These are phyloP conservation scores for Ustilago vetiveriae DNA, from an alignment of 1,284 basidiomycete species.

Conservation along the genomic window DNA sequence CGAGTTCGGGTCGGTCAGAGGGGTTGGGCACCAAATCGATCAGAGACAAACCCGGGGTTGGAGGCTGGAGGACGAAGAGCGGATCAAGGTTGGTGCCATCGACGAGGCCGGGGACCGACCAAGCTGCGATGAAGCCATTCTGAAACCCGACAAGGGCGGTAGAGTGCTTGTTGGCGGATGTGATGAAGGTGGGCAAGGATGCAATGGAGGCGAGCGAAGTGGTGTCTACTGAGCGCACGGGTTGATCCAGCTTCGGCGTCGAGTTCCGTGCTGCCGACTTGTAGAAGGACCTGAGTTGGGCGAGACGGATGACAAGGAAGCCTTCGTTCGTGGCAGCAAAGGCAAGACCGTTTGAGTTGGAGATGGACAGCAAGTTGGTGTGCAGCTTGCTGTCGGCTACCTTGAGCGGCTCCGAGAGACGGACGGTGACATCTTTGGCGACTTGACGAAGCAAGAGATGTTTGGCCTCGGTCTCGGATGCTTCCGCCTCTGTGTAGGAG, in stretches of 20 bases:
- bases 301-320: constrained; percentile 64
- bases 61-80: constrained; percentile 38
- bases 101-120: constrained; percentile 33
- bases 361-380: constrained; percentile 67
- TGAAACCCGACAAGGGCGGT: constrained; percentile 44
- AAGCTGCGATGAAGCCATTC: constrained; percentile 52
- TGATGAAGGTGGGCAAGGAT: constrained; percentile 44
- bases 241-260: constrained; percentile 24
- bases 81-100: constrained; percentile 33
- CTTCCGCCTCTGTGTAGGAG: constrained; percentile 21
- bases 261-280: constrained; percentile 40
- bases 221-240: constrained; percentile 33
- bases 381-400: constrained; percentile 38
- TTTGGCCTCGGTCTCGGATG: constrained; percentile 69
- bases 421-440: constrained; percentile 58
- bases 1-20: constrained; percentile 66
- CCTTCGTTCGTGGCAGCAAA: constrained; percentile 68
- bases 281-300: constrained; percentile 46
- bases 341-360: constrained; percentile 66
- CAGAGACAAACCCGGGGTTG: constrained; percentile 35
- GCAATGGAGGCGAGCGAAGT: constrained; percentile 14
- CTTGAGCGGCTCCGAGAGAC: constrained; percentile 56
- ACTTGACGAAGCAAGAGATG: constrained; percentile 56
- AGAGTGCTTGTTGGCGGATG: constrained; percentile 36
- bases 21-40: constrained; percentile 69